Percentiles rank a stretch among this genome's conserved stretches.
Conservation (phyloP, 2,329 filamentous ascomycete species). For the Monilinia vaccinii-corymbosi region DNA sequence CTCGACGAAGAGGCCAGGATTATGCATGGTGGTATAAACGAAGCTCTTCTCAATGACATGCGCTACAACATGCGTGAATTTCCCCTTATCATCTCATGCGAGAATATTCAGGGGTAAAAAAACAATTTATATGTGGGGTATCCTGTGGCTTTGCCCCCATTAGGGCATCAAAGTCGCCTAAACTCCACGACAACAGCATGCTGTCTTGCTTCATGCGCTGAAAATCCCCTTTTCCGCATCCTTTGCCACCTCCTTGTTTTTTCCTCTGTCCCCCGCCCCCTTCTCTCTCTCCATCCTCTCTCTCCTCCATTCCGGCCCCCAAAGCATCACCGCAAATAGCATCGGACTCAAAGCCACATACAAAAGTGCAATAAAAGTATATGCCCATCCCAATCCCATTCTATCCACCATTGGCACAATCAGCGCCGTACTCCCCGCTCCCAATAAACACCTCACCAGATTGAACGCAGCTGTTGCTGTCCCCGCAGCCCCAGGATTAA, state of each 20-base stretch:
- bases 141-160: not conserved
- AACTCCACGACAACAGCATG: not conserved
- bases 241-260: not conserved
- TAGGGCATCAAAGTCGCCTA: not conserved
- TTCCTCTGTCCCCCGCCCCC: constrained; percentile 4
- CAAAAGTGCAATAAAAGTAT: constrained; percentile 38
- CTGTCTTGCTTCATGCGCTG: not conserved
- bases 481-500: constrained; percentile 43
- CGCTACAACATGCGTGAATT: no score
- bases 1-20: no score
- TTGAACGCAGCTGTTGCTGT: constrained; percentile 50
- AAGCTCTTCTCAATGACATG: no score
- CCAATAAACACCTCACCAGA: constrained; percentile 44
- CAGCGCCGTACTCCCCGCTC: constrained; percentile 42
- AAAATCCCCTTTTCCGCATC: not conserved
- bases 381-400: constrained; percentile 44
- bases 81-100: no score
- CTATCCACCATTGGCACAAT: constrained; percentile 43
- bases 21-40: no score
- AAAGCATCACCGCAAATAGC: constrained; percentile 34
- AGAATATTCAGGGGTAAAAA: not conserved
- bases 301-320: constrained; percentile 37
- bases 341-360: constrained; percentile 34
- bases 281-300: constrained; percentile 24
- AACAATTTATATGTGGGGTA: not conserved